Conservation (phyloP, 2,329 filamentous ascomycete genomes). For the Coniochaeta prunicola region DNA sequence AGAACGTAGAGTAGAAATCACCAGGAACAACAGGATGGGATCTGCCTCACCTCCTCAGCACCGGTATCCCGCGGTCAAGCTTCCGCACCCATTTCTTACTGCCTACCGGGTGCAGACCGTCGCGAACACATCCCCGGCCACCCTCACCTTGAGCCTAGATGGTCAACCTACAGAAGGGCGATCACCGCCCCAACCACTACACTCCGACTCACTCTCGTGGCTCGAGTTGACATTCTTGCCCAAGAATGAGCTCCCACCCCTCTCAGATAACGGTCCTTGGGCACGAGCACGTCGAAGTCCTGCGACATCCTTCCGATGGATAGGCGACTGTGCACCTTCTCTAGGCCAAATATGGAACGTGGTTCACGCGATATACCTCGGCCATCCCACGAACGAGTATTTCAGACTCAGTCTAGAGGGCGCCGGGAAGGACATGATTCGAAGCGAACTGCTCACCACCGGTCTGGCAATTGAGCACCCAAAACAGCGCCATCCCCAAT, state of each 20-base stretch:
- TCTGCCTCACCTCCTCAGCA: slow-evolving; percentile 9
- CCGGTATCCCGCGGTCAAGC: slow-evolving; percentile 28
- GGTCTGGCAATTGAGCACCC: slow-evolving; percentile 20
- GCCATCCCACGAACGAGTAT: slow-evolving; percentile 33
- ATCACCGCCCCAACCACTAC: slow-evolving; percentile 26
- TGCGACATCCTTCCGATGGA: slow-evolving; percentile 32
- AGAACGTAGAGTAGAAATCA: background rate
- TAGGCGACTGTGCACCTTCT: slow-evolving; percentile 23
- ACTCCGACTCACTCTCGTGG: slow-evolving; percentile 28
- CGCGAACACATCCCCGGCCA: slow-evolving; percentile 14
- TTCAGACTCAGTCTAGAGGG: slow-evolving; percentile 33
- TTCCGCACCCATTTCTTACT: slow-evolving; percentile 38
- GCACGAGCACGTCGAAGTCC: slow-evolving; percentile 36
- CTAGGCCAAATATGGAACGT: slow-evolving; percentile 39
- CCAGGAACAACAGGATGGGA: slow-evolving; percentile 3
- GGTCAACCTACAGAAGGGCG: slow-evolving; percentile 22
- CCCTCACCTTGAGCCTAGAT: slow-evolving; percentile 23
- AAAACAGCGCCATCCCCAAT: slow-evolving; percentile 21
- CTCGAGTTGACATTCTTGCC: slow-evolving; percentile 21
- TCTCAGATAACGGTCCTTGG: slow-evolving; percentile 26
- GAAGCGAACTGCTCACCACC: slow-evolving; percentile 3
- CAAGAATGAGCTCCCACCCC: slow-evolving; percentile 16
- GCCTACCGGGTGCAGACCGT: slow-evolving; percentile 28
- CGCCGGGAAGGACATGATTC: slow-evolving; percentile 24
- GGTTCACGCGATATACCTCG: slow-evolving; percentile 34